Evolutionary conservation across 2,329 filamentous ascomycete genomes (phyloP), one percentile per base, ranked within the genome.

Genomic region (Aspergillus terreus): DNA sequence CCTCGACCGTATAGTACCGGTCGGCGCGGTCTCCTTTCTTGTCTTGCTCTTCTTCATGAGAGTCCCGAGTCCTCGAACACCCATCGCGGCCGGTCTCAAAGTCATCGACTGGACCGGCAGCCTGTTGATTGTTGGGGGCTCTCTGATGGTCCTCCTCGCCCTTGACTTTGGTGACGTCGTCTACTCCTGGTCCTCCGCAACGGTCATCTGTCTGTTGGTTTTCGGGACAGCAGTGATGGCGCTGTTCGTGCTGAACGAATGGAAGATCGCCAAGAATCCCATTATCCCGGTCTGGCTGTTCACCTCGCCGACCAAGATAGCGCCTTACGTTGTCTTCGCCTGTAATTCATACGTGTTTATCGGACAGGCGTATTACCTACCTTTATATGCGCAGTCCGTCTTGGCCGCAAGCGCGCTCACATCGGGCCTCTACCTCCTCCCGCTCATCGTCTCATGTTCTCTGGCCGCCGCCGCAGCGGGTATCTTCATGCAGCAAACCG

Each of bases 301-400:
- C 68, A 68, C 68, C 2, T 69, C 74, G 11, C 61, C 69, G 25
- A 81, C 83, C 0, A 84, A 81, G 47, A 65, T 81, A 6, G 84
- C 84, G 0, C 72, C 76, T 1, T 75, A 85, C 11, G 60, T 70
- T 0, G 71, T 80, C 1, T 40, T 35, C 6, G 15, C 7, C 12
- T 10, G 14, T 21, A 17, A 23, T 23, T 4, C 11, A 25, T 73
- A 83, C 58, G 78, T 83, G 32, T 86, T 86, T 65, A 85, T 87
- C 41, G 81, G 78, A 0, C 77, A 76, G 1, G 80, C 82, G 43
- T 90, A 88, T 68, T 91, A 87, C 61, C 73, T 90, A n/a, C 87
- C 88, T 0, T 75, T 90, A 0, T 90, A 86, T 69, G 84, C 88
- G 47, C 88, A 92, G 64, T 78, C 82, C 2, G 86, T 85, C 0